phyloP scores from a whole-genome alignment of 345 rosid genomes.

The Dovyalis caffra region DNA sequence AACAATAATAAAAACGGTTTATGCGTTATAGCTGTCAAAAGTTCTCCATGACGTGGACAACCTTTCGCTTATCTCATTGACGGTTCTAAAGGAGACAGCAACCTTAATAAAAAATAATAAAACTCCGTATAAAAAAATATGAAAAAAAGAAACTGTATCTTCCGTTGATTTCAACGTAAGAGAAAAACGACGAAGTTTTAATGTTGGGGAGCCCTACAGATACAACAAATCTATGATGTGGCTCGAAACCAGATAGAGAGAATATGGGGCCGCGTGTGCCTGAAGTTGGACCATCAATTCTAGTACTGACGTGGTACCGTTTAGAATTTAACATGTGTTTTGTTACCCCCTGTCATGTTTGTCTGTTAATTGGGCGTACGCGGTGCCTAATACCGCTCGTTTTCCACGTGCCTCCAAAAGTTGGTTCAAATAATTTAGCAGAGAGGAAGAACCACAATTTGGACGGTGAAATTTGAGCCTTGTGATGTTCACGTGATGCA shows the following conservation, averaged over 20 bases:
- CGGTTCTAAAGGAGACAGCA: slow-evolving; percentile 33
- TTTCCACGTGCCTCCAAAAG: slow-evolving; percentile 33
- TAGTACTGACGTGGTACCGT: slow-evolving; percentile 7
- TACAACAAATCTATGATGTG: slow-evolving; percentile 24
- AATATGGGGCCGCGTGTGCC: slow-evolving; percentile 14
- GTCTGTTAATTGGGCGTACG: slow-evolving; percentile 10
- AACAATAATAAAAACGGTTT: background rate
- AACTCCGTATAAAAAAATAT: background rate
- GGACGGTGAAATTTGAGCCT: slow-evolving; percentile 13
- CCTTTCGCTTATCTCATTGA: slow-evolving; percentile 25
- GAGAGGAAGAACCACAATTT: background rate
- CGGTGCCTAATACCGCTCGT: slow-evolving; percentile 22
- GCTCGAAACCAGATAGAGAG: slow-evolving; percentile 2
- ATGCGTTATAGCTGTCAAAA: slow-evolving; percentile 49
- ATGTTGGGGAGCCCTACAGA: background rate
- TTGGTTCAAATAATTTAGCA: background rate
- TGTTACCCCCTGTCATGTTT: slow-evolving; percentile 30
- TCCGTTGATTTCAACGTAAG: background rate
- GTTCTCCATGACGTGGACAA: slow-evolving; percentile 12
- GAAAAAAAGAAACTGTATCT: background rate
- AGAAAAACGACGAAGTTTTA: background rate
- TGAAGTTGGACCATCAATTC: slow-evolving; percentile 35
- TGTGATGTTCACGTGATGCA: background rate
- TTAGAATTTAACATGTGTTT: slow-evolving; percentile 14
- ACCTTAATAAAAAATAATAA: background rate